Evolutionary conservation across 106 monocot species (phyloP), one percentile per base, ranked within the genome.

Genomic region (Xerophyta viscosa): DNA sequence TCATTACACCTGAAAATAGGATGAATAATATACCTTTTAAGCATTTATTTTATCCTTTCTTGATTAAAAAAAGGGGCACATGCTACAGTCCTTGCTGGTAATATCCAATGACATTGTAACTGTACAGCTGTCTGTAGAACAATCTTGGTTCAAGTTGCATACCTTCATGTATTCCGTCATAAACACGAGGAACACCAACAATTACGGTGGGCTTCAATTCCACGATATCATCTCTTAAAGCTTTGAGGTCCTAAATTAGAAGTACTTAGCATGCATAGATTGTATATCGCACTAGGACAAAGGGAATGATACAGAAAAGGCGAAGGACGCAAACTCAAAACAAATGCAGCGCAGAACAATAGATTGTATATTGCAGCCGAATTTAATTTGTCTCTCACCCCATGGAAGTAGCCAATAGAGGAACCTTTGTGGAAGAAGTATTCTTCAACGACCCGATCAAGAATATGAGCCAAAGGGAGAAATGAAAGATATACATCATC

Each of bases 161-260:
- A 68, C 94, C 94, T 66, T 84, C 84, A 84, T 88, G 63, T 1
- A 96, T 27, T 84, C 68, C 88, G 65, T 88, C 94, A 64, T 76
- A 96, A 64, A 96, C 94, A 60, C 88, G 72, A 50, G 94, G 94
- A 17, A 96, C 94, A 27, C 94, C 88, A 65, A 77, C 88, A 29
- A 96, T 55, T 23, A 96, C 56, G 23, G 84, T 96, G 6, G 94
- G 94, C 58, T 82, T 96, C 48, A 96, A 33, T 64, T 96, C 94
- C 71, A 75, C 70, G 27, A 96, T 48, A 68, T 96, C 94, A 58
- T 96, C 94, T 42, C 81, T 84, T 44, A 96, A 58, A 50, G 67
- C 75, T 77, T 78, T 78, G 46, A 94, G 59, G 70, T 94, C 72
- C 88, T 94, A 27, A 51, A 43, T 4, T 28, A n/a, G 17, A 22